Base-by-base conservation (phyloP, 768 basidiomycete species). In the Pleurotus tuoliensis region DNA sequence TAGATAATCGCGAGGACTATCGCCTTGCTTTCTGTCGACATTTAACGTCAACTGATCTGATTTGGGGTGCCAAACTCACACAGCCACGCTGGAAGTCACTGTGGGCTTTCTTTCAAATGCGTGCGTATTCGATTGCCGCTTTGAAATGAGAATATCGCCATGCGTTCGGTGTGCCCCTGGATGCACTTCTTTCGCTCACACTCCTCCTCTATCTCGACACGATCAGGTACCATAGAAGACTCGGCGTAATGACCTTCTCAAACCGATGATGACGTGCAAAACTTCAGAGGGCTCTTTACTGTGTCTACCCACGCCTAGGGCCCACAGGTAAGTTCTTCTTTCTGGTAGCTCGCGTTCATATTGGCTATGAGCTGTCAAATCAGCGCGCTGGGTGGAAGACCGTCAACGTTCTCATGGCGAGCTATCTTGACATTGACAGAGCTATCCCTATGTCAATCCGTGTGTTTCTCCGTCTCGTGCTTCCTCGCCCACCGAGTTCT, bases 141-240 rank as follows among this genome's bases (percentile, higher is more conserved):
- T 53, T 34, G 24, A 41, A 37, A 37, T 40, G 34, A 53, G 51
- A n/a, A 39, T 40, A 40, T 53, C 38, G 51, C 39, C 37, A 53
- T 38, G 51, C 16, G 22, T 34, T 34, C 27, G 16, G 34, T 22
- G 7, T 41, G 15, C 39, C 51, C 51, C 38, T 53, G 51, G 51
- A 40, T 40, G n/a, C 20, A 37, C 48, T 50, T 50, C 48, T 34
- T 34, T 34, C 15, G 24, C 25, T 34, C 48, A 37, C 48, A 30
- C 48, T 50, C 48, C 15, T 16, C 22, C 48, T 50, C 22, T 34
- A 15, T 27, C 16, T 30, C 22, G 15, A 15, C 25, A 11, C 9
- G 16, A 50, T 50, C 15, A n/a, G 46, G 16, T 24, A 47, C 24
- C 46, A 15, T 8, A 24, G 13, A 47, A 24, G 46, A 6, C 11